Base-by-base conservation (phyloP, 768 basidiomycete species). In the Austroboletus festivus region DNA sequence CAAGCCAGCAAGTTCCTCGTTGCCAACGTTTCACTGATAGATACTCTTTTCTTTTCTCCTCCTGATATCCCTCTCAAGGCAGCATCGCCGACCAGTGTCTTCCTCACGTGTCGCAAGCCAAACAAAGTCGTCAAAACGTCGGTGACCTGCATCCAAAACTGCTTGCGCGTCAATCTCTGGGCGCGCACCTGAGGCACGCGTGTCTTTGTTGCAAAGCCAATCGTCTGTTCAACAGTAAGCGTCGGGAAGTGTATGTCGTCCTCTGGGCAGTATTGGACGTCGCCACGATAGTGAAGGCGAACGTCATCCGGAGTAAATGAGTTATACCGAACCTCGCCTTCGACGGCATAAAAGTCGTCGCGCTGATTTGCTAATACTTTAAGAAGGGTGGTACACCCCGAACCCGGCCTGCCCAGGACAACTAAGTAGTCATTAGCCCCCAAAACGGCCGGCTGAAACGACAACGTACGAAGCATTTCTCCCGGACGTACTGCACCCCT, bases 191-290 rank as follows among this genome's bases (percentile, higher is more conserved):
- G 79, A 3, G 91, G 89, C 4, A 79, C 79, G 21, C 89, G 83
- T 16, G 80, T 83, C 53, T 74, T 78, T 0, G 84, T 77, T 0
- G 86, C 84, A 48, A 89, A 87, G 15, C 64, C 71, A 24, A 96
- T 73, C 0, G 89, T 91, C 61, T 91, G 77, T 41, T 79, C 76
- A 26, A 92, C 89, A 5, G 86, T 89, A 22, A 95, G 75, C 10
- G 86, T 88, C 5, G 91, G 86, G 56, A 93, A 87, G 62, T 92
- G 90, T 2, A 88, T 72, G 61, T 94, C 90, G 57, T 92, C 90
- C 70, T 89, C 90, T 0, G 88, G 86, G 51, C 79, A 85, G 62
- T 89, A 92, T 46, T 80, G 79, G 2, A 89, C 83, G 59, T 90
- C 90, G 15, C 92, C 93, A 3, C 85, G 83, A 62, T 81, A 86